Percentiles rank a stretch among this genome's conserved stretches.
phyloP scores from a whole-genome alignment of 257 asterid genomes.

The Solanum arcanum region DNA sequence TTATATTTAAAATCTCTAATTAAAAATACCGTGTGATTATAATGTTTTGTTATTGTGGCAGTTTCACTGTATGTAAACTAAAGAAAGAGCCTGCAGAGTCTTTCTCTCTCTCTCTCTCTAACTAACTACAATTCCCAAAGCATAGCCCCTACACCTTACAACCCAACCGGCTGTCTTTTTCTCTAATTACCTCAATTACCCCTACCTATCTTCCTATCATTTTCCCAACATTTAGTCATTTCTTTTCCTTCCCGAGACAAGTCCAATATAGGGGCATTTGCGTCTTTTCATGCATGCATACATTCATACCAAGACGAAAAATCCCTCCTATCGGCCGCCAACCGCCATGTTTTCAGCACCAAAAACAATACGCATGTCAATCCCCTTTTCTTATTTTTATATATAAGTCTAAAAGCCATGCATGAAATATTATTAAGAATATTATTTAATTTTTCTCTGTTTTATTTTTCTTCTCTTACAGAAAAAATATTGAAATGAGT shows the following conservation, averaged over 20 bases:
- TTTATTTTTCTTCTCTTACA: not conserved
- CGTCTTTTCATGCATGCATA: conserved; percentile 37
- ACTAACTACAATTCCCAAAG: conserved; percentile 60
- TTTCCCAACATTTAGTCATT: not conserved
- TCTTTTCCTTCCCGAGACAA: conserved; percentile 64
- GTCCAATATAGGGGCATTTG: conserved; percentile 32
- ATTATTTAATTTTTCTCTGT: not conserved
- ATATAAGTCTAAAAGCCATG: not conserved
- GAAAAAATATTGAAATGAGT: conserved; percentile 13
- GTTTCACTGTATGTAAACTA: not conserved
- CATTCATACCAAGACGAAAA: conserved; percentile 1
- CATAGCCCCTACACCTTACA: conserved; percentile 56
- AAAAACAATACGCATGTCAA: conserved; percentile 87
- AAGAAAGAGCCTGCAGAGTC: conserved; percentile 4
- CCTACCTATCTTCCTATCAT: conserved; percentile 13
- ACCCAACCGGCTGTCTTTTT: conserved; percentile 46
- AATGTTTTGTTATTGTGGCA: too few relatives aligned
- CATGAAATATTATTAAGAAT: not conserved
- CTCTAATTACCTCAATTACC: conserved; percentile 31
- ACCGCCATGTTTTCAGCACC: conserved; percentile 80
- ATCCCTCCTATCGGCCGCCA: conserved; percentile 44
- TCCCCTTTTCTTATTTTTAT: not conserved
- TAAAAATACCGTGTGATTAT: rapidly evolving
- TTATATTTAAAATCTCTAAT: too few relatives aligned
- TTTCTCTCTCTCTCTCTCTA: not conserved